These are phyloP conservation scores for Jatropha curcas DNA, from an alignment of 345 rosid species.

Conservation along the genomic window DNA sequence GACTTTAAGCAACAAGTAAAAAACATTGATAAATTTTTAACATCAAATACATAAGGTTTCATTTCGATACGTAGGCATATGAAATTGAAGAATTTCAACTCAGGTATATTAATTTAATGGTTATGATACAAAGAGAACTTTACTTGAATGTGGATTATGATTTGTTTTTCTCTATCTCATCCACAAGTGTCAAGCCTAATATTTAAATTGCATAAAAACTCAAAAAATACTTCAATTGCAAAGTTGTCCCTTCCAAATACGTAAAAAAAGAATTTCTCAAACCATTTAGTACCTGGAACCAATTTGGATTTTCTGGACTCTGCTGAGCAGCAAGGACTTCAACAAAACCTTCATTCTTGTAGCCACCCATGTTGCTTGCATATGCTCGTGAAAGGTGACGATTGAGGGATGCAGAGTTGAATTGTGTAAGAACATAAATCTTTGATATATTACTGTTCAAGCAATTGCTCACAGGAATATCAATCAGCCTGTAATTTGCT, in stretches of 20 bases:
- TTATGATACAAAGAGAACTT: too few species aligned
- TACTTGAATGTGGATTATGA: too few species aligned
- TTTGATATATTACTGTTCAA: conserved; percentile 88
- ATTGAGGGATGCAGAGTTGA: conserved; percentile 94
- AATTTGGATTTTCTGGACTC: conserved; percentile 96
- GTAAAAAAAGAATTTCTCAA: not conserved
- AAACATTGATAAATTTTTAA: not conserved
- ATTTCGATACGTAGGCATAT: not conserved
- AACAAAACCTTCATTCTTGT: conserved; percentile 98
- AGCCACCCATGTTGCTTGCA: conserved; percentile 96
- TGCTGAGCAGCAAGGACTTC: conserved; percentile 99
- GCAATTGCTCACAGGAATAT: conserved; percentile 96
- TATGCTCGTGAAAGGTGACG: conserved; percentile 94
- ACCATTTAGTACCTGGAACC: conserved; percentile 73
- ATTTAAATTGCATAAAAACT: too few species aligned
- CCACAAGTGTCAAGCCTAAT: not conserved
- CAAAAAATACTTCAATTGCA: not conserved
- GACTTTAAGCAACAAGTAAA: not conserved
- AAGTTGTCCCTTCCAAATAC: not conserved
- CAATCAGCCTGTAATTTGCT: conserved; percentile 88
- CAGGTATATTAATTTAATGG: too few species aligned
- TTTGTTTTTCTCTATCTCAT: not conserved
- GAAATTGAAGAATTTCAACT: too few species aligned
- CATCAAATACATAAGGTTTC: not conserved
- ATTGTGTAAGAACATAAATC: conserved; percentile 95